A percentile compares a stretch with the other conserved stretches of the same genome.
Conservation (phyloP, 352 stramenopile species). For the Elongisporangium undulatum region DNA sequence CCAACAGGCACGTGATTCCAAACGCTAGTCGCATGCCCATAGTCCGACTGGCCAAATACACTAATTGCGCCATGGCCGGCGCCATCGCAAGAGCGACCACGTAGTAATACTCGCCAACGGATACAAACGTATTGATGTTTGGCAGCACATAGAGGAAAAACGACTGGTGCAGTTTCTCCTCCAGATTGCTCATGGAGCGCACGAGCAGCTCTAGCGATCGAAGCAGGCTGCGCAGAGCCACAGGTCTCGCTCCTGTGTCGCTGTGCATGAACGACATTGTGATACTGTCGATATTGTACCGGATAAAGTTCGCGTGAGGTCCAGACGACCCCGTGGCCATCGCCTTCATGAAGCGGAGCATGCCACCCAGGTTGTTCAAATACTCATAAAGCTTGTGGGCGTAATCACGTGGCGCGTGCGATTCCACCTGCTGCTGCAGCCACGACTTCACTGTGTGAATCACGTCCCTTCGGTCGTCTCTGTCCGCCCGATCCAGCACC, state of each 20-base stretch:
- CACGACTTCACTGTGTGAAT: slow-evolving; percentile 6
- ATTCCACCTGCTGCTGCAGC: slow-evolving; percentile 1
- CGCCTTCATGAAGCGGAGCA: slow-evolving; percentile 82
- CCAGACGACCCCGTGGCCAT: slow-evolving; percentile 57
- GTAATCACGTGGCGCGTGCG: slow-evolving; percentile 9
- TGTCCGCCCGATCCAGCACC: slow-evolving; percentile 40
- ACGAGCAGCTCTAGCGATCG: slow-evolving; percentile 62
- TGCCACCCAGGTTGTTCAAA: slow-evolving; percentile 44
- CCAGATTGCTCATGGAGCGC: slow-evolving; percentile 80
- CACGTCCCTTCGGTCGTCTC: slow-evolving; percentile 3
- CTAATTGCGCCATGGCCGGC: slow-evolving; percentile 58
- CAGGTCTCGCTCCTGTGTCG: slow-evolving; percentile 9
- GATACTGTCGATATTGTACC: slow-evolving; percentile 85
- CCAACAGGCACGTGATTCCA: slow-evolving; percentile 27
- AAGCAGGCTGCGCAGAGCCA: slow-evolving; percentile 32
- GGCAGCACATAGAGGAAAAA: slow-evolving; percentile 87
- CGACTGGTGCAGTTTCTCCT: slow-evolving; percentile 87
- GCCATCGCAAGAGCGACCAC: slow-evolving; percentile 61
- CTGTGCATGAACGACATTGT: slow-evolving; percentile 40
- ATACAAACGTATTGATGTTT: slow-evolving; percentile 71
- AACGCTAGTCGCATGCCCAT: slow-evolving; percentile 65
- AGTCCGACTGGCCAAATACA: slow-evolving; percentile 40
- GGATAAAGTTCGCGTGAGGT: slow-evolving; percentile 72
- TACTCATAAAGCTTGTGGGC: slow-evolving; percentile 30
- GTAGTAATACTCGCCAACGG: slow-evolving; percentile 87